Evolutionary conservation across 2,329 filamentous ascomycete genomes (phyloP).

Genomic region (Colletotrichum endophyticum): DNA sequence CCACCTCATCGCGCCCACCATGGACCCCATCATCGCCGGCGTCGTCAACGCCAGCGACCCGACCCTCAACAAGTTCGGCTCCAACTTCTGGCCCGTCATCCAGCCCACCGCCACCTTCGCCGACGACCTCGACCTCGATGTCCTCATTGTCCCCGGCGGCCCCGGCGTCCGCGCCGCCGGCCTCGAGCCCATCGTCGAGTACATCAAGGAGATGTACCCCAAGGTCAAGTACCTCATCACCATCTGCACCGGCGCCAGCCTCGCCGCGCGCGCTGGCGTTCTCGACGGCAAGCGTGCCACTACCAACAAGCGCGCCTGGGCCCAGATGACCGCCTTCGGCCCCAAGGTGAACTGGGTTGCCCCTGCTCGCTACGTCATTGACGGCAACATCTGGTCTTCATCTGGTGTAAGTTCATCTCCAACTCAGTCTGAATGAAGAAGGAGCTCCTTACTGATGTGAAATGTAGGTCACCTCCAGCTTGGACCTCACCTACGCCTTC

Average conservation of each 20-base stretch:
- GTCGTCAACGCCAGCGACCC: conserved; percentile 8
- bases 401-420: conserved; percentile 51
- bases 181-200: conserved; percentile 43
- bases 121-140: conserved; percentile 58
- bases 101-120: conserved; percentile 57
- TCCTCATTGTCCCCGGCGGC: conserved; percentile 72
- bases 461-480: conserved; percentile 35
- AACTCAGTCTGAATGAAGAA: neutral
- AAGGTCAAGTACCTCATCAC: conserved; percentile 62
- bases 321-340: conserved; percentile 48
- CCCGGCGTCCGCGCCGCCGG: conserved; percentile 47
- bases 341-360: conserved; percentile 63
- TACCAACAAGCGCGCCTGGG: conserved; percentile 68
- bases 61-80: conserved; percentile 36
- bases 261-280: conserved; percentile 63
- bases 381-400: conserved; percentile 71
- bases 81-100: conserved; percentile 39
- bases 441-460: neutral
- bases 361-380: conserved; percentile 67
- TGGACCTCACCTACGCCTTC: conserved; percentile 42
- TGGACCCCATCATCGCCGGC: conserved; percentile 45
- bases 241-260: conserved; percentile 68
- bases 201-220: conserved; percentile 42
- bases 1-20: conserved; percentile 42
- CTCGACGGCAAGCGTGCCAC: conserved; percentile 67